A percentile compares a stretch with the other conserved stretches of the same genome.
Evolutionary conservation across 2,329 filamentous ascomycete genomes (phyloP).

Genomic region (Coniochaeta ligniaria): DNA sequence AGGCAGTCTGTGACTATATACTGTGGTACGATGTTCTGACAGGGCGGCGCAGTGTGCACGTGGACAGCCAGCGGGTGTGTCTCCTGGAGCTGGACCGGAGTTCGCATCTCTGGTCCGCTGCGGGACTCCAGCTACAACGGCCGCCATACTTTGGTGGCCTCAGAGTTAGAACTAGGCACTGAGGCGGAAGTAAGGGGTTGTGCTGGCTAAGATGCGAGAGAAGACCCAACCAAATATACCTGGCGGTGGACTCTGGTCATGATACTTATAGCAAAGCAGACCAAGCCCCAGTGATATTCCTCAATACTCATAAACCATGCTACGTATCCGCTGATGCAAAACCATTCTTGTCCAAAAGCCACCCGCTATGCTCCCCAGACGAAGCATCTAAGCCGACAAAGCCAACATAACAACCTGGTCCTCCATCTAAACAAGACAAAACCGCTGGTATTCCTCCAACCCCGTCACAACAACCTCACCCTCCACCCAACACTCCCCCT

Average conservation of each 20-base stretch:
- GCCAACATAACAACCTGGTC: too few relatives aligned
- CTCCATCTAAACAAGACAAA: not conserved
- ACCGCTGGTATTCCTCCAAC: not conserved
- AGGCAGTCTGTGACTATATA: not conserved
- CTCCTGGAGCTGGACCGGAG: not conserved
- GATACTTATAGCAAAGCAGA: too few relatives aligned
- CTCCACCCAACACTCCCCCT: not conserved
- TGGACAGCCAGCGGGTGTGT: not conserved
- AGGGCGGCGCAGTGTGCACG: not conserved
- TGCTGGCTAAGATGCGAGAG: too few relatives aligned
- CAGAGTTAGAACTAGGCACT: too few relatives aligned
- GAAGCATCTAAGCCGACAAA: too few relatives aligned
- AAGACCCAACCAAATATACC: too few relatives aligned
- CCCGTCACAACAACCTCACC: not conserved
- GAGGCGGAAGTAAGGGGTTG: too few relatives aligned
- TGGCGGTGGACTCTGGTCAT: too few relatives aligned
- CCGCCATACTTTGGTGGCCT: not conserved
- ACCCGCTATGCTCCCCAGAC: not conserved
- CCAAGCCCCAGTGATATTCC: not conserved
- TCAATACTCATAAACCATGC: not conserved
- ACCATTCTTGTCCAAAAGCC: not conserved
- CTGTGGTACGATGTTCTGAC: not conserved
- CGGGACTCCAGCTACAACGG: not conserved
- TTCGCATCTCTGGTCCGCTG: not conserved
- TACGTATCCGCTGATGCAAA: not conserved